These are phyloP conservation scores for Alternaria viburni DNA, from an alignment of 2,329 filamentous ascomycete genomes.

Conservation along the genomic window DNA sequence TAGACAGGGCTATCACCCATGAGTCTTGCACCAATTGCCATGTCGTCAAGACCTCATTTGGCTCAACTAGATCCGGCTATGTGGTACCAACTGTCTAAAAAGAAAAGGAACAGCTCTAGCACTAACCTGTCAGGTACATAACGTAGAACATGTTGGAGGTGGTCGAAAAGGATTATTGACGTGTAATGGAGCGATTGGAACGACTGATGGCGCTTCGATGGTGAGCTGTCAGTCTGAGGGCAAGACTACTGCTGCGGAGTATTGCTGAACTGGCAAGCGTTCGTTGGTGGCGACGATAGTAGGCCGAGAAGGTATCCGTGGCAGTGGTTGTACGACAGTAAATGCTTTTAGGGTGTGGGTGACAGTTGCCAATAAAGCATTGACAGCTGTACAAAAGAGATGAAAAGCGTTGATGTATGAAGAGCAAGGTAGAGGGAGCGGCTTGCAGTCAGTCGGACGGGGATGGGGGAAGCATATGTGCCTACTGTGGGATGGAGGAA, in stretches of 20 bases:
- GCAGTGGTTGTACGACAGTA: slow-evolving; percentile 47
- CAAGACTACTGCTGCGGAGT: slow-evolving; percentile 27
- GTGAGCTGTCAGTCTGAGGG: slow-evolving; percentile 31
- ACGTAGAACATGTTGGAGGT: slow-evolving; percentile 50
- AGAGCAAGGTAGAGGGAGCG: slow-evolving; percentile 46
- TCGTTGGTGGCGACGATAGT: slow-evolving; percentile 40
- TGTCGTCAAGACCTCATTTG: background rate
- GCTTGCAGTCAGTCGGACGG: slow-evolving; percentile 46
- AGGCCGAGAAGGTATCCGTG: slow-evolving; percentile 40
- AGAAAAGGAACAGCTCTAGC: background rate
- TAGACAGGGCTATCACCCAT: slow-evolving; percentile 33
- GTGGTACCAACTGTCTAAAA: slow-evolving; percentile 2
- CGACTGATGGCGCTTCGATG: slow-evolving; percentile 31
- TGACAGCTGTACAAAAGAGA: slow-evolving; percentile 46
- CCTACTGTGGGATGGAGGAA: slow-evolving; percentile 49
- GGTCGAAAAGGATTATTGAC: slow-evolving; percentile 19
- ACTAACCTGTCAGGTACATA: slow-evolving; percentile 54
- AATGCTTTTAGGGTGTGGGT: slow-evolving; percentile 33
- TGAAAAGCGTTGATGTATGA: slow-evolving; percentile 39
- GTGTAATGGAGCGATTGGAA: slow-evolving; percentile 34
- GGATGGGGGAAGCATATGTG: slow-evolving; percentile 44
- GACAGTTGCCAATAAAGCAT: slow-evolving; percentile 44
- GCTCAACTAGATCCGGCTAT: background rate
- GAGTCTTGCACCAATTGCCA: slow-evolving; percentile 2
- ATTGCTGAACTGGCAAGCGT: slow-evolving; percentile 44